These are phyloP conservation scores for Nitzschia putrida DNA, from an alignment of 108 stramenopile species.

Conservation along the genomic window DNA sequence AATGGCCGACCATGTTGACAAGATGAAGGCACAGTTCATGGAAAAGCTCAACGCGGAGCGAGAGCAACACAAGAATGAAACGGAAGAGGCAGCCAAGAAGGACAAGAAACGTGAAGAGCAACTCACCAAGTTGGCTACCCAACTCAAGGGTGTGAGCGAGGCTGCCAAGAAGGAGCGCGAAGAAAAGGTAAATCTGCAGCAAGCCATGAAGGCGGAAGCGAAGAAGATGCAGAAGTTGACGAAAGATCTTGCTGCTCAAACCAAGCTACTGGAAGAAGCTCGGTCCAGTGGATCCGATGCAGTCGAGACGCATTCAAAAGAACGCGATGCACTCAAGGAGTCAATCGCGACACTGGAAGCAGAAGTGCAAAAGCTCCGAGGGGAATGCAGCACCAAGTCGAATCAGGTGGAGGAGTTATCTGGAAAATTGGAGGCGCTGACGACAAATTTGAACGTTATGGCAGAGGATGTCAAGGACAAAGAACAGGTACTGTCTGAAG, in stretches of 20 bases:
- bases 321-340: constrained; percentile 46
- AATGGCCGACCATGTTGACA: constrained; percentile 77
- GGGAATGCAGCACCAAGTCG: constrained; percentile 36
- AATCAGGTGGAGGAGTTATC: constrained; percentile 75
- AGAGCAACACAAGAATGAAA: constrained; percentile 24
- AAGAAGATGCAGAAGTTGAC: constrained; percentile 39
- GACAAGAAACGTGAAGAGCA: constrained; percentile 45
- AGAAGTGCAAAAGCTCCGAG: constrained; percentile 43
- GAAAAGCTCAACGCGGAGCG: constrained; percentile 47
- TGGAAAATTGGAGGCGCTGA: constrained; percentile 66
- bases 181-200: constrained; percentile 49
- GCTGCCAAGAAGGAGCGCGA: constrained; percentile 43
- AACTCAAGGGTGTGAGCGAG: constrained; percentile 43
- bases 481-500: constrained; percentile 56
- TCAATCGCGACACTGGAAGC: constrained; percentile 26
- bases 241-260: constrained; percentile 49
- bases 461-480: constrained; percentile 70
- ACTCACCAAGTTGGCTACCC: constrained; percentile 34
- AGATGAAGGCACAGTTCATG: constrained; percentile 64
- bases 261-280: constrained; percentile 50
- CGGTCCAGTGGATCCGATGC: constrained; percentile 44
- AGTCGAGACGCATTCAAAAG: constrained; percentile 45
- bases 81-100: constrained; percentile 19
- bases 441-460: constrained; percentile 59
- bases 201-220: constrained; percentile 46